Evolutionary conservation across 2,329 filamentous ascomycete species (phyloP), one percentile per base, ranked within the genome.

Genomic region (Teratosphaeriaceae sp.): DNA sequence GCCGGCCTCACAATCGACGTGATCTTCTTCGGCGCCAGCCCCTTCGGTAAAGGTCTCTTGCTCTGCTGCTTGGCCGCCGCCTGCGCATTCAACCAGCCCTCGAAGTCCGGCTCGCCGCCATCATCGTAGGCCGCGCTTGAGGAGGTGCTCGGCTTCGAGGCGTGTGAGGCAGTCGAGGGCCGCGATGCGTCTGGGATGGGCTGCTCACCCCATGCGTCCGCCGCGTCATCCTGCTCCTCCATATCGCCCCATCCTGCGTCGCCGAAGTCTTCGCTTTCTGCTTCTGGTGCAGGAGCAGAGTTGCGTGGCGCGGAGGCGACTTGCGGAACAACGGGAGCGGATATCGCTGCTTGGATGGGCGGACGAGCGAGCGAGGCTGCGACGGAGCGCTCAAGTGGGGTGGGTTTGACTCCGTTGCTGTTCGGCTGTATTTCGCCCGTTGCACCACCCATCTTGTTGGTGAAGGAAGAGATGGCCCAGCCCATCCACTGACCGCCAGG

Each of bases 401-500:
- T 65, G 16, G 74, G 65, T 11, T 69, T 70, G 2, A 66, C 62
- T 26, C 68, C 68, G 47, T 74, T 73, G 41, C 71, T 65, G 15
- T 74, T 61, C 11, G 79, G 69, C 59, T 90, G 75, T 50, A 98
- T 98, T 44, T 96, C 85, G 15, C 92, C 92, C 7, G 84, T 84
- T 0, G 88, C 88, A 0, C 85, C 69, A 1, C 87, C 82, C 11
- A 97, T 64, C 58, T 95, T 96, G 66, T 97, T 97, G 2, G 92
- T 97, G 61, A 98, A 98, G 1, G 88, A 96, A 0, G 92, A 97
- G 42, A 98, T 96, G 1, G 92, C 92, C 92, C 92, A 98, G 11
- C 92, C 92, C 1, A 92, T 80, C 92, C 92, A 97, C 2, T 81
- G 80, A 18, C 75, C 63, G 12, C 58, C 47, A 1, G 46, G 2